A percentile compares a stretch with the other conserved stretches of the same genome.
Conservation (phyloP, 2,329 filamentous ascomycete genomes). For the Botryotinia narcissicola region DNA sequence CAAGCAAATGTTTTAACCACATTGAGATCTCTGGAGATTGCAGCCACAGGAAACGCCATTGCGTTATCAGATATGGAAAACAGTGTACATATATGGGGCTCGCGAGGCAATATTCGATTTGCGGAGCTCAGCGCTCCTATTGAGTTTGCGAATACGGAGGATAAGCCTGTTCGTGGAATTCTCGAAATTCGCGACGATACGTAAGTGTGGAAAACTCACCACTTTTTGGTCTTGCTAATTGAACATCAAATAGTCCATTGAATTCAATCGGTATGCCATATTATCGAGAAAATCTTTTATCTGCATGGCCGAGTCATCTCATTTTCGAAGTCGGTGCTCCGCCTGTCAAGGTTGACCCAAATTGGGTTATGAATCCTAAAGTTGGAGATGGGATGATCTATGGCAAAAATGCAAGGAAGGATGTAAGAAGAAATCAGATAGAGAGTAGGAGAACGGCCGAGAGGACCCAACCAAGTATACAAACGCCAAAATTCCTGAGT, state of each 20-base stretch:
- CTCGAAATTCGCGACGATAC: slow-evolving; percentile 64
- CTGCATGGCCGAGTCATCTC: slow-evolving; percentile 83
- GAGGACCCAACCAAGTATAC: slow-evolving; percentile 58
- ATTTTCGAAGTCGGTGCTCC: slow-evolving; percentile 84
- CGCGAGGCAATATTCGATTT: slow-evolving; percentile 66
- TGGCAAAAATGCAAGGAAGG: slow-evolving; percentile 68
- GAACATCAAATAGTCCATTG: slow-evolving; percentile 56
- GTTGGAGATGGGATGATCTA: slow-evolving; percentile 73
- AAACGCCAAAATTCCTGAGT: slow-evolving; percentile 87
- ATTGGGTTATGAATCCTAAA: slow-evolving; percentile 66
- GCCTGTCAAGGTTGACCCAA: slow-evolving; percentile 69
- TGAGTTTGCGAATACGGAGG: slow-evolving; percentile 60
- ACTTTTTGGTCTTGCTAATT: slow-evolving; percentile 1
- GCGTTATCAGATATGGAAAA: slow-evolving; percentile 64
- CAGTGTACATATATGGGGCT: slow-evolving; percentile 68
- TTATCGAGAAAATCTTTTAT: slow-evolving; percentile 83
- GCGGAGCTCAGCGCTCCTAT: slow-evolving; percentile 66
- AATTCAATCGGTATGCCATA: slow-evolving; percentile 89
- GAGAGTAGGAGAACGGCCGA: slow-evolving; percentile 69
- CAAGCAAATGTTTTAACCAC: slow-evolving; percentile 62
- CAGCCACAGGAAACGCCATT: slow-evolving; percentile 68
- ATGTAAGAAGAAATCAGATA: slow-evolving; percentile 74
- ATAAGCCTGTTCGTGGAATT: slow-evolving; percentile 46
- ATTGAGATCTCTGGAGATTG: slow-evolving; percentile 64
- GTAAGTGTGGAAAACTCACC: slow-evolving; percentile 45